Base-by-base conservation (phyloP, 2,329 filamentous ascomycete species). In the Diaporthe aspalathi region DNA sequence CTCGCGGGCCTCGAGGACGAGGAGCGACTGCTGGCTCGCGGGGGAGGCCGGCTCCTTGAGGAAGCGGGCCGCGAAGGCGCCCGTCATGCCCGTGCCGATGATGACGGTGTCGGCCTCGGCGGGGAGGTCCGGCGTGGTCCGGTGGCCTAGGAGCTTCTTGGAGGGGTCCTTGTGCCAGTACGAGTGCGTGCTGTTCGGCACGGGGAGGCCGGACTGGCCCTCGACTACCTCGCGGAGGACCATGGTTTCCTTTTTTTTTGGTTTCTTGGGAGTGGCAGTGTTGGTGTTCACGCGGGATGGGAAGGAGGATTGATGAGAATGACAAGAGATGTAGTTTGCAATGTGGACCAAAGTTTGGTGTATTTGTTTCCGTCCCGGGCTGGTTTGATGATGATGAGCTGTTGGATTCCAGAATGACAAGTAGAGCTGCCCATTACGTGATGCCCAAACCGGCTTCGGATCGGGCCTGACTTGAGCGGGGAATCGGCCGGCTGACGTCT, bases 1-100 rank as follows among this genome's bases (percentile, higher is more conserved):
- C 83, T 95, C 93, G 76, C 93, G 86, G 17, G 93, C 93, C 81
- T 95, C 93, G 6, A 95, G 84, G 83, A 95, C 87, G 7, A 95
- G 84, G 9, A 94, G 87, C n/a, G 86, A 82, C 6, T 85, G 83
- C 43, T 50, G 43, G 43, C 45, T 49, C 7, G 45, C 60, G 49
- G 80, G 75, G 73, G 80, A 78, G 75, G 71, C 79, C 74, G 73
- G 82, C 70, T 83, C 84, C 77, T 82, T 87, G 66, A 94, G 83
- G 77, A 89, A 90, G 74, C 89, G 86, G 4, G 92, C 92, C 0
- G 90, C 91, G 80, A 92, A 93, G 1, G 90, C 83, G n/a, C 93
- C 93, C 2, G 92, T 92, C 75, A 95, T 93, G 29, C 93, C 93
- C 76, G 89, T 93, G 49, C 93, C 93, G 5, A 95, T 84, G 29